Percentiles rank a stretch among this genome's conserved stretches.
Evolutionary conservation across 2,329 filamentous ascomycete genomes (phyloP).

Genomic region (Aspergillus cejpii): DNA sequence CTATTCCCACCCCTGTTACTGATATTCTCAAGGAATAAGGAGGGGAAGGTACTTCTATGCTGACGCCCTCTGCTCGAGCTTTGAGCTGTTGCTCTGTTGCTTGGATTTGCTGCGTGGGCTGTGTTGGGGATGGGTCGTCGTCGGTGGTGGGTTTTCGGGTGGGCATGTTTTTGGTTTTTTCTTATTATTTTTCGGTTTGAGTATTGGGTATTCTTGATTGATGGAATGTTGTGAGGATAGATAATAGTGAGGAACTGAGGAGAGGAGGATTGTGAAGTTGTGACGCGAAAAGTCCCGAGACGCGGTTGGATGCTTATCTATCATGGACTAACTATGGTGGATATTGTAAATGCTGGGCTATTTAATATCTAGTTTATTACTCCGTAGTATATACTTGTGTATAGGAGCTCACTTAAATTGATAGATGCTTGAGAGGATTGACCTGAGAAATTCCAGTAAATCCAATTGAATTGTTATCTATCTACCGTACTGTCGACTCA

Average conservation of each 20-base stretch:
- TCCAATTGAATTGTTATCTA: conserved; percentile 3
- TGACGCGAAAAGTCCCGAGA: neutral
- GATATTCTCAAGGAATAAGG: neutral
- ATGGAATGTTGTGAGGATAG: neutral
- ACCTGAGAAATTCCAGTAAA: too few species aligned
- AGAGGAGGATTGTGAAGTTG: neutral
- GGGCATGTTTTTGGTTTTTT: conserved; percentile 21
- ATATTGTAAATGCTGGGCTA: too few species aligned
- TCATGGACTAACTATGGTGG: too few species aligned
- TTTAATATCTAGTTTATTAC: too few species aligned
- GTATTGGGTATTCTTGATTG: neutral
- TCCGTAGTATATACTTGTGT: too few species aligned
- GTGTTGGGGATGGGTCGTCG: conserved; percentile 14
- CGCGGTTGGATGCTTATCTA: neutral
- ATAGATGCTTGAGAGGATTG: too few species aligned
- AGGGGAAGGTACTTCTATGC: conserved; percentile 32
- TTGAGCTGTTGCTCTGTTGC: conserved; percentile 38
- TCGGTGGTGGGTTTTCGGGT: conserved; percentile 33
- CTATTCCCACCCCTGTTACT: conserved; percentile 28
- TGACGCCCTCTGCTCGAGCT: conserved; percentile 35
- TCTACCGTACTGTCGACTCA: conserved; percentile 9
- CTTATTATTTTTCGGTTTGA: neutral
- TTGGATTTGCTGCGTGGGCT: conserved; percentile 19
- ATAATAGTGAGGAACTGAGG: neutral
- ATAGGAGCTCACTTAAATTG: too few species aligned